A percentile compares a stretch with the other conserved stretches of the same genome.
Evolutionary conservation across 352 stramenopile species (phyloP).

Genomic region (Globisporangium orthogonon): DNA sequence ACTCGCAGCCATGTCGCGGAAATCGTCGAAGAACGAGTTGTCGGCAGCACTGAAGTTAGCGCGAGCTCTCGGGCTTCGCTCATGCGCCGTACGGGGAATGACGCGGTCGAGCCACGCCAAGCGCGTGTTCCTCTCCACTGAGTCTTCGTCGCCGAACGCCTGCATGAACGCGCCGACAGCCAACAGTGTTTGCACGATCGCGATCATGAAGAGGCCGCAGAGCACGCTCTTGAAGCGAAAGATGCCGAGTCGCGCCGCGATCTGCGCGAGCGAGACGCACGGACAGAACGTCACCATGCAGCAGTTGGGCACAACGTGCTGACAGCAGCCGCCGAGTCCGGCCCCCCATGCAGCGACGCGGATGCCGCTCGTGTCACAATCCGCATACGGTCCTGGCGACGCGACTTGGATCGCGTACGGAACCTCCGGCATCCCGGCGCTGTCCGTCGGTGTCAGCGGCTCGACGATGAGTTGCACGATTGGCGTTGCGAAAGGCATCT

Average conservation of each 20-base stretch:
- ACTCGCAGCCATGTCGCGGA: not conserved
- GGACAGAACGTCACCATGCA: constrained; percentile 21
- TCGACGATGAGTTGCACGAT: constrained; percentile 2
- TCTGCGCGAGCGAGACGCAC: constrained; percentile 24
- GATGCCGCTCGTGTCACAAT: constrained; percentile 17
- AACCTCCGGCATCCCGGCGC: constrained; percentile 1
- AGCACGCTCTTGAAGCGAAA: constrained; percentile 13
- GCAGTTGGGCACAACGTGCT: constrained; percentile 27
- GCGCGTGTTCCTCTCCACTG: too few relatives aligned
- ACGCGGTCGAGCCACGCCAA: not conserved
- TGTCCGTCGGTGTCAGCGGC: constrained; percentile 7
- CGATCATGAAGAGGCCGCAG: constrained; percentile 4
- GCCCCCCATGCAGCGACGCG: constrained; percentile 18
- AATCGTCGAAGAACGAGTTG: not conserved
- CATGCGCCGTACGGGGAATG: not conserved
- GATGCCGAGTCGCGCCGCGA: constrained; percentile 9
- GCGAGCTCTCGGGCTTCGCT: not conserved
- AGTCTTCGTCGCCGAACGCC: not conserved
- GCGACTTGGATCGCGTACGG: constrained; percentile 15
- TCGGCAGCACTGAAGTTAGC: not conserved
- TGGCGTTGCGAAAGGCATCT: not conserved
- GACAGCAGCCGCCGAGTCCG: constrained; percentile 22
- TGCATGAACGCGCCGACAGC: constrained; percentile 8
- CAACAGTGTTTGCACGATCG: constrained; percentile 5
- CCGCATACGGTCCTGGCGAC: constrained; percentile 10